Percentiles rank a stretch among this genome's conserved stretches.
phyloP scores from a whole-genome alignment of 2,329 filamentous ascomycete species.

The Rhynchosporium agropyri region DNA sequence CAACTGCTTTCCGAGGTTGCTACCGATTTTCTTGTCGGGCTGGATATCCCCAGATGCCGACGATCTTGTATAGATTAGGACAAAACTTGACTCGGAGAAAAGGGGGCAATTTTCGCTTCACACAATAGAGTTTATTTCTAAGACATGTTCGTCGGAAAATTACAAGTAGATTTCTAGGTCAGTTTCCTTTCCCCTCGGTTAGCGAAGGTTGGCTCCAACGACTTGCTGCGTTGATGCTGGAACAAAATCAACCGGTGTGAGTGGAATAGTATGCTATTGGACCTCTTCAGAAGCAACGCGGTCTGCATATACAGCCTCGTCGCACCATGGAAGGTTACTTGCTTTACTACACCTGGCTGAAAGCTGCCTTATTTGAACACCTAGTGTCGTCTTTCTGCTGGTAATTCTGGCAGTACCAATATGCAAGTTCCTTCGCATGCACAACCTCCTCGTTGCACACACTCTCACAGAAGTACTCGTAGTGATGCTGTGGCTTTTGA shows the following conservation, averaged over 20 bases:
- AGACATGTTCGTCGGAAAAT: background rate
- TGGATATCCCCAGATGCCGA: background rate
- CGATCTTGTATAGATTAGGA: constrained; percentile 14
- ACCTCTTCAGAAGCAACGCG: constrained; percentile 17
- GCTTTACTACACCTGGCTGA: constrained; percentile 6
- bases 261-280: constrained; percentile 23
- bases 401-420: background rate
- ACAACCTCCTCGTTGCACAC: background rate
- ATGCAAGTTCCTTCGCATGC: background rate
- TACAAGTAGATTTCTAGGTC: background rate
- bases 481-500: background rate
- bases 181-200: background rate
- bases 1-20: constrained; percentile 3
- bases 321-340: constrained; percentile 7
- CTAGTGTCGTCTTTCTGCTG: background rate
- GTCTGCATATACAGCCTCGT: constrained; percentile 19
- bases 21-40: constrained; percentile 1
- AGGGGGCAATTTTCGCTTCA: constrained; percentile 4
- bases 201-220: background rate
- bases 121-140: background rate
- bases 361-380: constrained; percentile 11
- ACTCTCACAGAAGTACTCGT: constrained; percentile 8
- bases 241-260: constrained; percentile 18
- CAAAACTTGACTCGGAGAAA: constrained; percentile 13
- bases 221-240: constrained; percentile 12